These are phyloP conservation scores for Ceriops decandra DNA, from an alignment of 345 rosid genomes.

Conservation along the genomic window DNA sequence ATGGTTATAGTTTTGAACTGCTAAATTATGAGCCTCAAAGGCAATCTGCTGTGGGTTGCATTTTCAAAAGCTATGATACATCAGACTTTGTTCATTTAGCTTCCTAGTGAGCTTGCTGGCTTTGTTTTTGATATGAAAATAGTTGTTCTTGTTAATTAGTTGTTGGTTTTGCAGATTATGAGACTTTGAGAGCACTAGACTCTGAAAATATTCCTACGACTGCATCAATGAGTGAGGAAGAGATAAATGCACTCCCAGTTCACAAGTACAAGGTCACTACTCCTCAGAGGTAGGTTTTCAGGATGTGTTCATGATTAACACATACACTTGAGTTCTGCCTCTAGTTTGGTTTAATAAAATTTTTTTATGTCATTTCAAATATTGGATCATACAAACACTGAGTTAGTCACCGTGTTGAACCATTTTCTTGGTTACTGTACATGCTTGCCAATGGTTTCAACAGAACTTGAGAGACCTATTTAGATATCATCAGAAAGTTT, in stretches of 20 bases:
- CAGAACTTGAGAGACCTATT: not conserved
- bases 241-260: conserved; percentile 29
- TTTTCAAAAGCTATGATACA: not conserved
- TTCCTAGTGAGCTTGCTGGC: not conserved
- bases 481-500: not conserved
- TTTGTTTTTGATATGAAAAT: not conserved
- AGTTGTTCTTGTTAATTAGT: not conserved
- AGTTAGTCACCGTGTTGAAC: too few relatives aligned
- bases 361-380: not conserved
- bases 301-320: not conserved
- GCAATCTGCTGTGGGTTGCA: not conserved
- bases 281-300: conserved; percentile 17
- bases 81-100: not conserved
- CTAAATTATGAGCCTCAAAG: not conserved
- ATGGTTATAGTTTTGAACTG: not conserved
- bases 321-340: not conserved
- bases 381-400: too few relatives aligned
- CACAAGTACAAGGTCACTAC: conserved; percentile 19
- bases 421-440: too few relatives aligned
- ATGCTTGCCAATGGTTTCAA: not conserved
- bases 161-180: conserved; percentile 18
- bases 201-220: conserved; percentile 22
- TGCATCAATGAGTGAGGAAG: conserved; percentile 28
- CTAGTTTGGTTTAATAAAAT: not conserved
- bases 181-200: conserved; percentile 31